Base-by-base conservation (phyloP, 1,284 basidiomycete genomes). In the Leccinum huronense region DNA sequence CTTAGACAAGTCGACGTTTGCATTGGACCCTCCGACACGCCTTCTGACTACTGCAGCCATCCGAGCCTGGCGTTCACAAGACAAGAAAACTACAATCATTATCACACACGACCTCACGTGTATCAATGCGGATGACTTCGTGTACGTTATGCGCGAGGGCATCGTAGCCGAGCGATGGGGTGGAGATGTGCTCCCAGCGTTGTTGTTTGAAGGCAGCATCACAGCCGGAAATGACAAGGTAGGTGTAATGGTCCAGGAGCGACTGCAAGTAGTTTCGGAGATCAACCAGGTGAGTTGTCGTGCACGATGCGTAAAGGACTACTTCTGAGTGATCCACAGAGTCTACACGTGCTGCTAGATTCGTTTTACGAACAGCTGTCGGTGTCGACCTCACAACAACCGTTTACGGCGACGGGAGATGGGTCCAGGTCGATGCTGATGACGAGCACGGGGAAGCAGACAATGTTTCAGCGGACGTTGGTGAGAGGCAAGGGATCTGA, bases 21-120 rank as follows among this genome's bases (percentile, higher is more conserved):
- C 97, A 5, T 85, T 99, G 63, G 97, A 99, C 78, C 86, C 90
- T 23, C 91, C 91, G 0, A 92, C 94, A 3, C 89, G 95, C 27
- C 82, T 94, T 42, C 84, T 95, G 51, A 94, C 98, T 9, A 94
- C 94, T 68, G 90, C 94, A 67, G 94, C 94, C 0, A 85, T 98
- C 78, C 92, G 92, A 73, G 77, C 78, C 19, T 96, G 94, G 93
- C 73, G 73, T 42, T 78, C 78, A 33, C 66, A 63, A 1, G 77
- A 76, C 30, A 90, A 92, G 76, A 89, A 86, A 72, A 97, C 96
- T 0, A 99, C 97, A 0, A 90, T 99, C 72, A 90, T 98, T 65
- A 97, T 98, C 78, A 98, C 96, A 0, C 97, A 98, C 76, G 96
- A 98, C 72, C 85, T 98, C 11, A 89, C 90, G 0, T 93, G 95